Conservation (phyloP, 495 filamentous ascomycete species). For the Talaromyces liani region DNA sequence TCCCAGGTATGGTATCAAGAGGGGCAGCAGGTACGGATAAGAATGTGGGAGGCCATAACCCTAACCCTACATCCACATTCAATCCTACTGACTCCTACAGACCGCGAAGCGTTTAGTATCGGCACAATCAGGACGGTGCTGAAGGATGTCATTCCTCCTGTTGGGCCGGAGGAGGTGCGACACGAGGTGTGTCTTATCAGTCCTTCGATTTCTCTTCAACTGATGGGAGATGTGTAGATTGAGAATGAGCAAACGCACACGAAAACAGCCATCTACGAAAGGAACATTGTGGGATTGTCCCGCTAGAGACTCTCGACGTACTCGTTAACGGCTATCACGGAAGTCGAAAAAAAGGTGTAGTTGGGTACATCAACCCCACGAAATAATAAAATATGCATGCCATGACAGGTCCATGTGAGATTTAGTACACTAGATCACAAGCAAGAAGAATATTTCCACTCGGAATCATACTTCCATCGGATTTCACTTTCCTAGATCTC, state of each 20-base stretch:
- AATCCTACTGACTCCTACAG: too few species aligned
- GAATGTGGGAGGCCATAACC: not conserved
- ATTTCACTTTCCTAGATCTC: too few species aligned
- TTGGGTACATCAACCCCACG: not conserved
- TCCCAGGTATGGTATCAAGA: slow-evolving; percentile 81
- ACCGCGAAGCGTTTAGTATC: not conserved
- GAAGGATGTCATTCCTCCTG: not conserved
- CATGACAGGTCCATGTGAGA: too few species aligned
- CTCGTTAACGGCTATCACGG: not conserved
- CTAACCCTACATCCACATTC: not conserved
- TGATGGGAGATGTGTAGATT: not conserved
- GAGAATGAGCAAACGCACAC: not conserved
- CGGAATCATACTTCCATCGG: too few species aligned
- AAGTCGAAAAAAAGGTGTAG: not conserved
- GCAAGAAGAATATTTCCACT: too few species aligned
- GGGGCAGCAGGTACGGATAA: slow-evolving; percentile 7
- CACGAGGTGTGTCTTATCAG: not conserved
- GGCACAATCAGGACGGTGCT: not conserved
- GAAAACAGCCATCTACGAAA: not conserved
- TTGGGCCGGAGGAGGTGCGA: not conserved
- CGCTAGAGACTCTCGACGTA: not conserved
- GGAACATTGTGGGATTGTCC: not conserved
- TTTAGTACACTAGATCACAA: too few species aligned
- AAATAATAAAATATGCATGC: too few species aligned
- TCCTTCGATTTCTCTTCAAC: too few species aligned